These are phyloP conservation scores for Cupressus sempervirens DNA, from an alignment of 75 land plant genomes.

Conservation along the genomic window DNA sequence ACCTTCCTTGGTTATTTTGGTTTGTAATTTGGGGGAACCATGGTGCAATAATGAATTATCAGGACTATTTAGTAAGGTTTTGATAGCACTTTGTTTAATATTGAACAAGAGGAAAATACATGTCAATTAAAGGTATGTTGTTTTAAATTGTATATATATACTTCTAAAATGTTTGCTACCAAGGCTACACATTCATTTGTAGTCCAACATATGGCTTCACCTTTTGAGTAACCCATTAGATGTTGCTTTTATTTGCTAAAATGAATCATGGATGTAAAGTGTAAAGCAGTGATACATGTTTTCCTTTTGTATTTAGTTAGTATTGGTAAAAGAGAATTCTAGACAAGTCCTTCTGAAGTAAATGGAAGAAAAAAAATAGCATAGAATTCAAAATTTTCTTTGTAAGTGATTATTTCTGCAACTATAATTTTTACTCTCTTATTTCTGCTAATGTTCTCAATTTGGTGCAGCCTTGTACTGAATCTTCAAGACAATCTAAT, in stretches of 20 bases:
- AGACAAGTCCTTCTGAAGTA: background rate
- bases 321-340: background rate
- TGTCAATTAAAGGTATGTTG: background rate
- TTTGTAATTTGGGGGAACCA: background rate
- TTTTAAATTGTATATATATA: background rate
- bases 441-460: too few species aligned
- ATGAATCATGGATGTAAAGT: background rate
- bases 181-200: too few species aligned
- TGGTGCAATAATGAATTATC: background rate
- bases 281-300: background rate
- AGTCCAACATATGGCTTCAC: too few species aligned
- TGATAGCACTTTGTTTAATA: background rate
- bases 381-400: background rate
- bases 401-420: background rate
- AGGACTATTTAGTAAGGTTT: background rate
- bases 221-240: too few species aligned
- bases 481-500: too few species aligned
- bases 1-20: background rate
- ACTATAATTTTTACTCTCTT: too few species aligned
- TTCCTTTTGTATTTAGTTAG: background rate
- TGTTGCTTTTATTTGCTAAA: too few species aligned
- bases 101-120: background rate
- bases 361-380: background rate
- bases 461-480: too few species aligned
- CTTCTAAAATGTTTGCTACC: background rate